phyloP scores from a whole-genome alignment of 2,329 filamentous ascomycete genomes.

The Bipolaris victoriae region DNA sequence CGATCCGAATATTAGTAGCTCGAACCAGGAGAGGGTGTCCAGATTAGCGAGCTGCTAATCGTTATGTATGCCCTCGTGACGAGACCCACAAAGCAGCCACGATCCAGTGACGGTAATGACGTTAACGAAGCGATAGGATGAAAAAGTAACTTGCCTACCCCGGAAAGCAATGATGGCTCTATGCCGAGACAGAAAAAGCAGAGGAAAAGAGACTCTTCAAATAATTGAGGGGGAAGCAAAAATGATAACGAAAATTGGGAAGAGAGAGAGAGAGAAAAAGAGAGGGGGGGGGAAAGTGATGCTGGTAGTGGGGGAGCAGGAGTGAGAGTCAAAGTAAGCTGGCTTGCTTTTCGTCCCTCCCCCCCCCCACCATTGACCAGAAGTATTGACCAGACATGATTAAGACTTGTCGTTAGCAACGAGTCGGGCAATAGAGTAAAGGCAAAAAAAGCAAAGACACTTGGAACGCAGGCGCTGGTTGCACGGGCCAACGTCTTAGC shows the following conservation, averaged over 20 bases:
- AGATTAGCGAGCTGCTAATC: not conserved
- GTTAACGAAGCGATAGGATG: not conserved
- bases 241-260: too few species aligned
- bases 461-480: conserved; percentile 16
- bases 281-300: not conserved
- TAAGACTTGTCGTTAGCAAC: conserved; percentile 7
- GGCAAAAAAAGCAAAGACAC: conserved; percentile 18
- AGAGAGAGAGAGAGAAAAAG: conserved; percentile 7
- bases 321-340: not conserved
- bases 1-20: not conserved
- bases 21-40: not conserved
- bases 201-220: not conserved
- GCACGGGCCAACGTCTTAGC: conserved; percentile 2
- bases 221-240: not conserved
- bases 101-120: conserved; percentile 1
- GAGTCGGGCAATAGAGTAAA: conserved; percentile 7
- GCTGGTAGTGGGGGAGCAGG: not conserved
- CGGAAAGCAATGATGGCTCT: not conserved
- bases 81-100: not conserved
- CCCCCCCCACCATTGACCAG: conserved; percentile 4
- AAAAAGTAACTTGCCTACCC: conserved; percentile 3
- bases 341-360: not conserved
- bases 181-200: conserved; percentile 5
- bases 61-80: conserved; percentile 5
- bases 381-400: conserved; percentile 9